phyloP scores from a whole-genome alignment of 176 grass and related monocot genomes.

The Phoenix dactylifera region DNA sequence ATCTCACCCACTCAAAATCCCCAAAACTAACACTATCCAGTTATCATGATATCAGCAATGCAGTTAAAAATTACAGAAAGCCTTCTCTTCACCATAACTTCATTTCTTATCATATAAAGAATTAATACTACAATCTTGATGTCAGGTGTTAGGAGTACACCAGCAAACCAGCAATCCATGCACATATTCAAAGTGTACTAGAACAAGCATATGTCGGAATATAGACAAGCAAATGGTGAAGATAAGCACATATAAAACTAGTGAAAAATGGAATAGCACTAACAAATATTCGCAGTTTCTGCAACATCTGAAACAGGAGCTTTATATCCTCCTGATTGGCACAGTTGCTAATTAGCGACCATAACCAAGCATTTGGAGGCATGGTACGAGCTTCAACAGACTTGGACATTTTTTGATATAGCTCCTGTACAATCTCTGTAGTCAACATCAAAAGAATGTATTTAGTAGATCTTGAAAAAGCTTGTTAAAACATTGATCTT shows the following conservation, averaged over 20 bases:
- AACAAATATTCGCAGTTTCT: conserved; percentile 87
- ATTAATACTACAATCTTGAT: too few species aligned
- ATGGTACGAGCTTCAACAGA: conserved; percentile 79
- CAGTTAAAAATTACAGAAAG: too few species aligned
- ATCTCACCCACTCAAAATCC: too few species aligned
- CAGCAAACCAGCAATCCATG: too few species aligned
- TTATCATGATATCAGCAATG: too few species aligned
- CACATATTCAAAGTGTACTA: too few species aligned
- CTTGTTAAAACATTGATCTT: conserved; percentile 3
- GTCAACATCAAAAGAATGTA: neutral
- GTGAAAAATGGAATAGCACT: conserved; percentile 21
- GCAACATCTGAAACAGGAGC: conserved; percentile 74
- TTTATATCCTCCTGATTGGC: conserved; percentile 76
- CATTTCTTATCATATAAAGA: too few species aligned
- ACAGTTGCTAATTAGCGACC: conserved; percentile 79
- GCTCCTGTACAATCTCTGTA: conserved; percentile 69
- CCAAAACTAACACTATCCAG: too few species aligned
- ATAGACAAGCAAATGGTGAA: too few species aligned
- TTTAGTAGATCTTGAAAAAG: neutral
- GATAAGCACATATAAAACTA: neutral
- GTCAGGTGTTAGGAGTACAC: too few species aligned
- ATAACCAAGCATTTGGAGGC: conserved; percentile 92
- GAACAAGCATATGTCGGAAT: too few species aligned
- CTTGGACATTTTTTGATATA: conserved; percentile 79
- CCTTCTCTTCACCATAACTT: too few species aligned